Conservation (phyloP, 352 stramenopile genomes). For the Globisporangium uncinulatum region DNA sequence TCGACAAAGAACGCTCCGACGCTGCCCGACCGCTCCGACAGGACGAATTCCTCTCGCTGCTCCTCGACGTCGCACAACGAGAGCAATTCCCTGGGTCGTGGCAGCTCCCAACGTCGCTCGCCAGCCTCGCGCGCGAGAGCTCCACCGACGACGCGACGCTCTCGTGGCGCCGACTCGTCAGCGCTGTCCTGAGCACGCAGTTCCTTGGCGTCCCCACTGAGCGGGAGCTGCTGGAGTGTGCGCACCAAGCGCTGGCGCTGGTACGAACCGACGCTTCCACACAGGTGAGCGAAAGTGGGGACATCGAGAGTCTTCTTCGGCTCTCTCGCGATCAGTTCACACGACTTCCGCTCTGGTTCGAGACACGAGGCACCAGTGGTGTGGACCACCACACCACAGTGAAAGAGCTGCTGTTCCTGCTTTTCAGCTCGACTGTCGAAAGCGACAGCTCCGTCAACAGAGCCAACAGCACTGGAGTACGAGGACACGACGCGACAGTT, state of each 20-base stretch:
- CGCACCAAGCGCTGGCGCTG: background rate
- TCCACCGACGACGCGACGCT: conserved; percentile 2
- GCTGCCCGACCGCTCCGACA: conserved; percentile 6
- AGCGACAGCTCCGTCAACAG: background rate
- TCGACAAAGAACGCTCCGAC: background rate
- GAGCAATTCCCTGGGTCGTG: conserved; percentile 29
- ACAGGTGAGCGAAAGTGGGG: background rate
- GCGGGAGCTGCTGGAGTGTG: conserved; percentile 18
- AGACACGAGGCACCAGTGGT: conserved; percentile 4
- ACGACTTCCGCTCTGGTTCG: conserved; percentile 40
- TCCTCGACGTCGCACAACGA: conserved; percentile 25
- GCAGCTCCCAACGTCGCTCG: conserved; percentile 26
- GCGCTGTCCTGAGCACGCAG: conserved; percentile 32
- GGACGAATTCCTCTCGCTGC: conserved; percentile 30
- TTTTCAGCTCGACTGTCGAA: conserved; percentile 19
- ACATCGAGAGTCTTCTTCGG: background rate
- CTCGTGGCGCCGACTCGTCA: conserved; percentile 35
- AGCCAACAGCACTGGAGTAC: too few relatives aligned
- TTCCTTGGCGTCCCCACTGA: conserved; percentile 26
- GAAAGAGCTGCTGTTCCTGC: conserved; percentile 29
- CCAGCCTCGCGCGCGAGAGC: conserved; percentile 25
- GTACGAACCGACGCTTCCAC: background rate
- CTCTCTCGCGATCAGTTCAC: conserved; percentile 22
- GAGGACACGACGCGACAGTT: background rate
- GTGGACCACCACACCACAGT: conserved; percentile 2